A percentile compares a stretch with the other conserved stretches of the same genome.
Conservation (phyloP, 2,329 filamentous ascomycete species). For the Phoma herbarum region DNA sequence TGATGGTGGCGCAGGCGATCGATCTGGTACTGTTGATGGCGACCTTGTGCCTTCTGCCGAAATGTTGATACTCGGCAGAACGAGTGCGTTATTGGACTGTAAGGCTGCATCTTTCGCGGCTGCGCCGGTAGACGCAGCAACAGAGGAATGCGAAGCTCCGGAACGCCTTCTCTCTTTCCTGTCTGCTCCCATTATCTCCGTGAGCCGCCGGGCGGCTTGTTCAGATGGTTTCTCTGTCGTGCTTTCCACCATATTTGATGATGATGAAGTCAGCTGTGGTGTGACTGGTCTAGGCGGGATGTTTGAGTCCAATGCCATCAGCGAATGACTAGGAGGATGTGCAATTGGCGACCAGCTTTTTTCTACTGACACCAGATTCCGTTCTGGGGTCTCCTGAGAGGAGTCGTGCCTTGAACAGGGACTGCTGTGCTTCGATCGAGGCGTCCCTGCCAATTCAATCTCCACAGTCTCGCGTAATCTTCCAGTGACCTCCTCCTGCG, state of each 20-base stretch:
- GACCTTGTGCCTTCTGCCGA: slow-evolving; percentile 42
- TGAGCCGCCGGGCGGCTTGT: slow-evolving; percentile 15
- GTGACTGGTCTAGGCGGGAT: slow-evolving; percentile 32
- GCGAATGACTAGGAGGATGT: slow-evolving; percentile 35
- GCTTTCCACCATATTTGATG: slow-evolving; percentile 28
- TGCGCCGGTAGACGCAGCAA: background rate
- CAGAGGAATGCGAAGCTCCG: slow-evolving; percentile 1
- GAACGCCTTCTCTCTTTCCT: slow-evolving; percentile 17
- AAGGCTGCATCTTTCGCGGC: background rate
- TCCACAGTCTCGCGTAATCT: slow-evolving; percentile 32
- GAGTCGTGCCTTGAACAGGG: slow-evolving; percentile 43
- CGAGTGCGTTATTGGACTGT: background rate
- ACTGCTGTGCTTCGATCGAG: slow-evolving; percentile 4
- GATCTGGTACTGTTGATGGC: slow-evolving; percentile 47
- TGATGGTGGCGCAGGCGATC: slow-evolving; percentile 30
- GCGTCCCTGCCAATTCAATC: background rate
- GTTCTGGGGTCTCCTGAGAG: slow-evolving; percentile 42
- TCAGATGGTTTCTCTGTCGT: slow-evolving; percentile 22
- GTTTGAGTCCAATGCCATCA: slow-evolving; percentile 29
- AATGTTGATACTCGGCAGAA: slow-evolving; percentile 3
- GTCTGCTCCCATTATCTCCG: slow-evolving; percentile 20
- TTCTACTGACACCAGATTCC: slow-evolving; percentile 7
- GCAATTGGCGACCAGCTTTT: slow-evolving; percentile 32
- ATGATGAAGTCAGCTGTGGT: slow-evolving; percentile 22
- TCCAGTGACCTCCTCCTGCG: slow-evolving; percentile 30